Evolutionary conservation across 768 basidiomycete species (phyloP), one percentile per base, ranked within the genome.

Genomic region (Rhizopogon rudus): DNA sequence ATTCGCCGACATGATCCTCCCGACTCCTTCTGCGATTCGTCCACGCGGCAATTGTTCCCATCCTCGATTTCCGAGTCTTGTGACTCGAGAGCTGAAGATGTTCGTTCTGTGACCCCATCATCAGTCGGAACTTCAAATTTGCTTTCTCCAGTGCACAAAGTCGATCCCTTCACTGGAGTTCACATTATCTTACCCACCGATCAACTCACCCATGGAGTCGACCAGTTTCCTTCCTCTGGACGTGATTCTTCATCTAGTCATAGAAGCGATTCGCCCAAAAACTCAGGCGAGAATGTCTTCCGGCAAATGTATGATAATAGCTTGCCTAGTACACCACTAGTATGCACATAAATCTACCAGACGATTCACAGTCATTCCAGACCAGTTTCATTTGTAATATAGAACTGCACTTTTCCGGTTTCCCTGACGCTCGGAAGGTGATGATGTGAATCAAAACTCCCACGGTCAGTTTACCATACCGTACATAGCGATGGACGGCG

Each of bases 401-500:
- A 53, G 17, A n/a, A 25, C 37, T 22, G 25, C 22, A 33, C 7
- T 3, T 22, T 17, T 10, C 12, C 40, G 20, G 37, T 40, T 29
- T 31, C 39, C 44, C 8, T 43, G 52, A 5, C 31, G 29, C 25
- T 29, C 6, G n/a, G 6, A 33, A 33, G 31, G 6, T 33, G 31
- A 31, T 35, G 35, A 37, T 12, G 13, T 12, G 35, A 37, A 29
- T 46, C 17, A 33, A 20, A 50, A 50, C 31, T 52, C 51, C 20
- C 51, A 52, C 44, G 44, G 17, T 52, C 16, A 17, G 22, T 35
- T 20, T 43, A 31, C 41, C 50, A 28, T 33, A 33, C 31, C 9
- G n/a, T 28, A 43, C 40, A n/a, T 20, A 37, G 14, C 37, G 25
- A 65, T 69, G 69, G 65, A 64, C 44, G 55, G 41, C 41, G 60